A percentile compares a stretch with the other conserved stretches of the same genome.
These are phyloP conservation scores for Magnolia kwangsiensis DNA, from an alignment of 164 flowering plant genomes.

Conservation along the genomic window DNA sequence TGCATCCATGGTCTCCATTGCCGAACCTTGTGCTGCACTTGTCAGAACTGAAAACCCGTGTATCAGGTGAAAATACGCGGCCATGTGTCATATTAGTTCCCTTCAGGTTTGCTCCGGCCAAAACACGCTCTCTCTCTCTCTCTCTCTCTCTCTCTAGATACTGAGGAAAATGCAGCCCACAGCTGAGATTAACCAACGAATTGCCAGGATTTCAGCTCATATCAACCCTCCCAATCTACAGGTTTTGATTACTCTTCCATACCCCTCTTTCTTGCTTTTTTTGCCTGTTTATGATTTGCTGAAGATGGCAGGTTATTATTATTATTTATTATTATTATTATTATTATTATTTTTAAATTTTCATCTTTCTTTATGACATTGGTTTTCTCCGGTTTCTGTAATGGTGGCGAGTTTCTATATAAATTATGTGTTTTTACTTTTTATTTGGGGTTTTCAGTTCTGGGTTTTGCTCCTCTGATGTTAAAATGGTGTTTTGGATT, in stretches of 20 bases:
- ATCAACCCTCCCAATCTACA: conserved; percentile 58
- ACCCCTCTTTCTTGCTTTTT: conserved; percentile 2
- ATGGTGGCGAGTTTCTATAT: not conserved
- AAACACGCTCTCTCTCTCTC: not conserved
- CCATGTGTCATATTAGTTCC: too few relatives aligned
- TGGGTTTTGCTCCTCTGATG: conserved; percentile 3
- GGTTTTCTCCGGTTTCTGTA: not conserved
- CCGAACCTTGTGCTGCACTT: too few relatives aligned
- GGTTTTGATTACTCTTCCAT: conserved; percentile 27
- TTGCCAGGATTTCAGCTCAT: conserved; percentile 80
- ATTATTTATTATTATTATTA: not conserved
- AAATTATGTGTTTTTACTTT: not conserved
- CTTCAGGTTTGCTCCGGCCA: too few relatives aligned
- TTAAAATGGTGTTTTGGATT: not conserved
- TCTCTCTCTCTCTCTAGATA: conserved; percentile 5
- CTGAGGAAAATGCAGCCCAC: conserved; percentile 34
- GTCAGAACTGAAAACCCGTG: too few relatives aligned
- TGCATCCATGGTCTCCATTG: too few relatives aligned
- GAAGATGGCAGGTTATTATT: too few relatives aligned
- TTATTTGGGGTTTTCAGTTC: not conserved
- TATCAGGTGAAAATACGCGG: too few relatives aligned
- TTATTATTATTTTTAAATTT: not conserved
- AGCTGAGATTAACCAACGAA: conserved; percentile 51
- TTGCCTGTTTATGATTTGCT: not conserved
- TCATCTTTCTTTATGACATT: not conserved